Evolutionary conservation across 306 rosid species (phyloP).

Genomic region (Vigna trinervia): DNA sequence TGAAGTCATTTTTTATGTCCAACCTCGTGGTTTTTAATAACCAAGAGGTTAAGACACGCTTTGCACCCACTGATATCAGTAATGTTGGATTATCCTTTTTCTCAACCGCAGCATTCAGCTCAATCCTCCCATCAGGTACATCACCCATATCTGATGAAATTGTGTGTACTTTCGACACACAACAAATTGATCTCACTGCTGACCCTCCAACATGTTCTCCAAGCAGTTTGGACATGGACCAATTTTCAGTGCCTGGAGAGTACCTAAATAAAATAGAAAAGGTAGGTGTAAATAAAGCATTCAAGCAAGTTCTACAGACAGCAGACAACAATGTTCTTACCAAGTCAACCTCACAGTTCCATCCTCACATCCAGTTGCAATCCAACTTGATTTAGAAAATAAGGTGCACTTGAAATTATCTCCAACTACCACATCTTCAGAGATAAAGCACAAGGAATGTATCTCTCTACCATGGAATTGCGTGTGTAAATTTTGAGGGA

Average conservation of each 20-base stretch:
- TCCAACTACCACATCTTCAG: conserved; percentile 53
- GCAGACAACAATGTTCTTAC: conserved; percentile 54
- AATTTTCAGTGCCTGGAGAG: conserved; percentile 64
- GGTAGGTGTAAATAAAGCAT: conserved; percentile 24
- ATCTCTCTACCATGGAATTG: conserved; percentile 99
- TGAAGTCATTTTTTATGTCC: conserved; percentile 49
- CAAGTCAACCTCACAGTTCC: conserved; percentile 95
- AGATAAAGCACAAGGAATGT: conserved; percentile 86
- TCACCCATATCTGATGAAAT: conserved; percentile 52
- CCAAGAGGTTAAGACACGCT: conserved; percentile 96
- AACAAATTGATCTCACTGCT: conserved; percentile 91
- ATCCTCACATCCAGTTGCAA: conserved; percentile 96
- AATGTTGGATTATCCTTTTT: conserved; percentile 61
- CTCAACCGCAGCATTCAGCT: conserved; percentile 43
- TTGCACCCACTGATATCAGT: conserved; percentile 94
- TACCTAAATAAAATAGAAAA: conserved; percentile 63
- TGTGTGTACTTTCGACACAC: conserved; percentile 65
- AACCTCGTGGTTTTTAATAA: conserved; percentile 61
- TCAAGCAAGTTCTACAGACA: conserved; percentile 38
- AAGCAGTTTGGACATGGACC: conserved; percentile 89
- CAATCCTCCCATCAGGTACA: conserved; percentile 40
- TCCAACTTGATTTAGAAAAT: conserved; percentile 67
- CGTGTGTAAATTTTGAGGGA: conserved; percentile 77
- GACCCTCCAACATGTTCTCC: conserved; percentile 99
- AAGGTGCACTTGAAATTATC: conserved; percentile 44